Conservation (phyloP, 257 asterid genomes). For the Fraxinus excelsior region DNA sequence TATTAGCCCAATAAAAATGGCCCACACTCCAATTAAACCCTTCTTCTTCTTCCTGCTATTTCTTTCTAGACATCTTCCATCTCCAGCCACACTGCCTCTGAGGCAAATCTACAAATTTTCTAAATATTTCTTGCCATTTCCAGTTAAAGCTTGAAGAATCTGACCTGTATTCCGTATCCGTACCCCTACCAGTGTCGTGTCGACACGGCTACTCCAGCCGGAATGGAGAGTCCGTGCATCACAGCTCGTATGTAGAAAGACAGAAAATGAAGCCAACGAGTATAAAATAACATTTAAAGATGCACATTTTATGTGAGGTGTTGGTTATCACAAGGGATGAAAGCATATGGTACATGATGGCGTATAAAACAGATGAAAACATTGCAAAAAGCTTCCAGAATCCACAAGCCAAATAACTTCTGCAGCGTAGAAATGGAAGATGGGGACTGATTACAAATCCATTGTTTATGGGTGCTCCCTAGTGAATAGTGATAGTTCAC, state of each 20-base stretch:
- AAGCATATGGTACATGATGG: neutral
- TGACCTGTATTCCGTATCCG: too few species aligned
- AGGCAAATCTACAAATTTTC: too few species aligned
- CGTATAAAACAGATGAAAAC: neutral
- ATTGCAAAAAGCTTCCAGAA: neutral
- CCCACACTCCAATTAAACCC: too few species aligned
- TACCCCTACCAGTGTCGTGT: too few species aligned
- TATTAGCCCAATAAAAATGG: too few species aligned
- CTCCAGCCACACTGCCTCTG: too few species aligned
- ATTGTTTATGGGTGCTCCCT: neutral
- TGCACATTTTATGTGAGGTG: neutral
- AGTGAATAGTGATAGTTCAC: neutral
- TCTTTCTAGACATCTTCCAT: too few species aligned
- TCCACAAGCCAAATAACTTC: neutral
- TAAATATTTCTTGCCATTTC: too few species aligned
- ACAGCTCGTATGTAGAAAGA: neutral
- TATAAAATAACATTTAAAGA: neutral
- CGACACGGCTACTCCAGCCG: too few species aligned
- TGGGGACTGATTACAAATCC: neutral
- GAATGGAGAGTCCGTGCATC: too few species aligned
- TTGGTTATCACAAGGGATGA: neutral
- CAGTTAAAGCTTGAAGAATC: too few species aligned
- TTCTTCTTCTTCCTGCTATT: too few species aligned
- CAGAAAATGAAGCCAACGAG: neutral
- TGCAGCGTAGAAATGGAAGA: neutral